Percentiles rank a stretch among this genome's conserved stretches.
These are phyloP conservation scores for Leccinum pseudoinsigne DNA, from an alignment of 1,284 basidiomycete species.

Conservation along the genomic window DNA sequence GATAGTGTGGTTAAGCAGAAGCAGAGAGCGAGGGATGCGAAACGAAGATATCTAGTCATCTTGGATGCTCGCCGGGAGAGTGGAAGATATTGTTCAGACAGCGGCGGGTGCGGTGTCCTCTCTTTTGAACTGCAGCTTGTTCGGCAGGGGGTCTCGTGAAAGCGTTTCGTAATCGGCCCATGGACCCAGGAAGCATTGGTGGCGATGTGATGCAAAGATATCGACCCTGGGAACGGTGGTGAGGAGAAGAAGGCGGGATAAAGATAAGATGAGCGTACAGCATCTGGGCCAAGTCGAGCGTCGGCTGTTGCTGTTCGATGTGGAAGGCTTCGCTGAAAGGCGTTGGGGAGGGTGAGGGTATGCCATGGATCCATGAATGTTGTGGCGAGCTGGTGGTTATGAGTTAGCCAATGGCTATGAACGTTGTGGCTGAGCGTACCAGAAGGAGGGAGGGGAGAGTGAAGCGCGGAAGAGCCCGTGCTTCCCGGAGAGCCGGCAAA, in stretches of 20 bases:
- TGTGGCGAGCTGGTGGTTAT: too few species aligned
- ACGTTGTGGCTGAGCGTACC: too few species aligned
- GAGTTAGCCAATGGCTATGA: too few species aligned
- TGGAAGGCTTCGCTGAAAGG: too few species aligned
- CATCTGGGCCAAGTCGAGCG: too few species aligned
- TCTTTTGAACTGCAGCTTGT: background rate
- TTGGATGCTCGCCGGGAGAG: background rate
- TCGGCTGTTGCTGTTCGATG: too few species aligned
- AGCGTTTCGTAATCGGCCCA: slow-evolving; percentile 60
- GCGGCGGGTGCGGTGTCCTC: background rate
- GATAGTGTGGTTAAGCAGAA: slow-evolving; percentile 9
- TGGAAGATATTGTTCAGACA: slow-evolving; percentile 45
- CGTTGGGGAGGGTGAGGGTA: too few species aligned
- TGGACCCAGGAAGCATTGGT: slow-evolving; percentile 67
- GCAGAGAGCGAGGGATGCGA: slow-evolving; percentile 14
- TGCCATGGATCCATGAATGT: too few species aligned
- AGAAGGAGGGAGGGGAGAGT: too few species aligned
- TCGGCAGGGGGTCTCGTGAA: slow-evolving; percentile 43
- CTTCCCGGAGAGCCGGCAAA: too few species aligned
- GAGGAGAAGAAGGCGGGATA: slow-evolving; percentile 11
- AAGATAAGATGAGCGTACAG: background rate
- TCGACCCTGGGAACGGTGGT: slow-evolving; percentile 50
- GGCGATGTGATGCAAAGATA: slow-evolving; percentile 72
- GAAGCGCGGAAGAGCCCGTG: too few species aligned
- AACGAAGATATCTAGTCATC: slow-evolving; percentile 14